Percentiles rank a stretch among this genome's conserved stretches.
Evolutionary conservation across 1,284 basidiomycete species (phyloP).

Genomic region (Cystobasidiaceae sp.): DNA sequence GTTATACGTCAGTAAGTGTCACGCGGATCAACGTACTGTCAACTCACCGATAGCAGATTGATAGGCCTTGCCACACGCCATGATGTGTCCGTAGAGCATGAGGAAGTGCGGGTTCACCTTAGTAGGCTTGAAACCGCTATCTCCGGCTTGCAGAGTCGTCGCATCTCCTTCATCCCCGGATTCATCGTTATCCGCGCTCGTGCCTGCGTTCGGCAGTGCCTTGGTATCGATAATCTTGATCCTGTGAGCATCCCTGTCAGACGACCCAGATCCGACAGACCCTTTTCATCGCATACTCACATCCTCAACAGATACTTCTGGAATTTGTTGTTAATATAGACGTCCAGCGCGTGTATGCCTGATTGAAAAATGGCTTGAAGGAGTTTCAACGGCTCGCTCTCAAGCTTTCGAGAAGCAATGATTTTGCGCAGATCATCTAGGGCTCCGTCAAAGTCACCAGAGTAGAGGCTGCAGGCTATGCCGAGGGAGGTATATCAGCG

Average conservation of each 20-base stretch:
- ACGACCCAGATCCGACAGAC: too few species aligned
- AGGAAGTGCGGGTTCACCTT: conserved; percentile 69
- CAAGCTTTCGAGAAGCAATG: conserved; percentile 60
- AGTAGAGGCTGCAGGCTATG: conserved; percentile 64
- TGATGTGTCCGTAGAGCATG: conserved; percentile 79
- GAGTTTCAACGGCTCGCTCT: conserved; percentile 72
- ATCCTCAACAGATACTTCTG: conserved; percentile 60
- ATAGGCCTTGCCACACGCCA: conserved; percentile 76
- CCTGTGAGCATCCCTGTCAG: background rate
- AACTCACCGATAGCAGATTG: conserved; percentile 81
- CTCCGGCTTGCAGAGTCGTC: conserved; percentile 2
- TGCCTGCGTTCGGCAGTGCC: background rate
- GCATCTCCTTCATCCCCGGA: conserved; percentile 47
- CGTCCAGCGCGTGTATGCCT: conserved; percentile 61
- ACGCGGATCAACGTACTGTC: background rate
- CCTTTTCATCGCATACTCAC: too few species aligned
- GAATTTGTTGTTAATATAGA: conserved; percentile 66
- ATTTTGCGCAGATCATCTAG: conserved; percentile 70
- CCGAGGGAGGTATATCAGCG: background rate
- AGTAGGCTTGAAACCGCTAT: conserved; percentile 52
- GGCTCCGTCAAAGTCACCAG: conserved; percentile 56
- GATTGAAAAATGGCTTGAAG: conserved; percentile 65
- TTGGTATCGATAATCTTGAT: conserved; percentile 25
- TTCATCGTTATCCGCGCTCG: conserved; percentile 38
- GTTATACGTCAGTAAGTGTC: background rate